A percentile compares a stretch with the other conserved stretches of the same genome.
These are phyloP conservation scores for Dryadomyces quercus-mongolicae DNA, from an alignment of 2,329 filamentous ascomycete species.

Conservation along the genomic window DNA sequence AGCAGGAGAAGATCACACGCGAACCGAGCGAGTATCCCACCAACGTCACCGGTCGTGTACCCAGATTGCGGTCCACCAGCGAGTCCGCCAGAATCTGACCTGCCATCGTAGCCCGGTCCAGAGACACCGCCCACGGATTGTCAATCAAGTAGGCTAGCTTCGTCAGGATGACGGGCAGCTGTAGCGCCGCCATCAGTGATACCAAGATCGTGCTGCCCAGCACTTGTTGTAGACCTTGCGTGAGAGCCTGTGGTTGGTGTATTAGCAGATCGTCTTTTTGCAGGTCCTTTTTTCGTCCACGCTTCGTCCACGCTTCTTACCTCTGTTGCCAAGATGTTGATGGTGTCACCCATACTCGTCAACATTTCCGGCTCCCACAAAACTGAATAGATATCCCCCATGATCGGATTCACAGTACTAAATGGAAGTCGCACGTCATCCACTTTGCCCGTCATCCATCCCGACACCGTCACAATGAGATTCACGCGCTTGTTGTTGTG, in stretches of 20 bases:
- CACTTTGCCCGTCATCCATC: conserved; percentile 97
- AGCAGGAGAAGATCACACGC: conserved; percentile 82
- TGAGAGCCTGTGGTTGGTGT: conserved; percentile 56
- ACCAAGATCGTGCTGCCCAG: conserved; percentile 81
- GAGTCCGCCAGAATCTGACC: conserved; percentile 92
- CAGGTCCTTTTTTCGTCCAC: not conserved
- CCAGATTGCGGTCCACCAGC: conserved; percentile 80
- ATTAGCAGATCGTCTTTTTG: not conserved
- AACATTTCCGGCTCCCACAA: conserved; percentile 98
- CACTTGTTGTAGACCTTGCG: conserved; percentile 90
- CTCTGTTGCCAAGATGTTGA: conserved; percentile 96
- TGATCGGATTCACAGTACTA: conserved; percentile 91
- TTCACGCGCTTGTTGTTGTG: conserved; percentile 98
- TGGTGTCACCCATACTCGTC: conserved; percentile 93
- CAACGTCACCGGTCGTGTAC: conserved; percentile 80
- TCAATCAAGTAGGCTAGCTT: conserved; percentile 95
- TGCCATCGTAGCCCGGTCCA: conserved; percentile 77
- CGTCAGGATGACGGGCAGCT: conserved; percentile 82
- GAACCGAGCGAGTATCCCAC: conserved; percentile 91
- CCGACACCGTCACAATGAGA: conserved; percentile 85
- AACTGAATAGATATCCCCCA: conserved; percentile 96
- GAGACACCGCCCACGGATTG: conserved; percentile 96
- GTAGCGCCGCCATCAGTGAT: conserved; percentile 81
- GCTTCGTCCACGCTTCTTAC: conserved; percentile 36
- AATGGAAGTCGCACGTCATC: conserved; percentile 93